A percentile compares a stretch with the other conserved stretches of the same genome.
phyloP scores from a whole-genome alignment of 352 stramenopile genomes.

The Thalassiosira mediterranea region DNA sequence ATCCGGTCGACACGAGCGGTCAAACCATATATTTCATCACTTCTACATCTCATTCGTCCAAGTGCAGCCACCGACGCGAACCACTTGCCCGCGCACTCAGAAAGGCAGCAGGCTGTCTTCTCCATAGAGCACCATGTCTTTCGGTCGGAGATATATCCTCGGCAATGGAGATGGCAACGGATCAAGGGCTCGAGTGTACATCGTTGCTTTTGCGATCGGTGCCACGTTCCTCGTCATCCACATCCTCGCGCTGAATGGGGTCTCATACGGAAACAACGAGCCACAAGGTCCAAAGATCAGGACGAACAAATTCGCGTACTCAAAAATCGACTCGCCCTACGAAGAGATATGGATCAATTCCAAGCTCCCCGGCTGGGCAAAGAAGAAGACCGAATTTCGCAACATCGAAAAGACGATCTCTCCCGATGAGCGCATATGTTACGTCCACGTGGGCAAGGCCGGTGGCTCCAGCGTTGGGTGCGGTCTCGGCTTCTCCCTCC shows the following conservation, averaged over 20 bases:
- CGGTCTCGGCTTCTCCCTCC: slow-evolving; percentile 40
- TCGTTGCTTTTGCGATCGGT: slow-evolving; percentile 3
- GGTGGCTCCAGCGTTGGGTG: slow-evolving; percentile 46
- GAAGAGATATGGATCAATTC: slow-evolving; percentile 40
- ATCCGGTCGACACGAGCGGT: too few relatives aligned
- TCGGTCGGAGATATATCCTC: slow-evolving; percentile 1
- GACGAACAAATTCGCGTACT: slow-evolving; percentile 15
- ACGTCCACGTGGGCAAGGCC: slow-evolving; percentile 57
- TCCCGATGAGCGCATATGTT: slow-evolving; percentile 42
- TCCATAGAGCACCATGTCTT: not conserved
- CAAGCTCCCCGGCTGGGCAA: slow-evolving; percentile 34
- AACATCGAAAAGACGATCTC: slow-evolving; percentile 29
- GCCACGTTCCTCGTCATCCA: slow-evolving; percentile 1
- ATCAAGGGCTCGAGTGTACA: not conserved
- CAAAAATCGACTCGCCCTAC: slow-evolving; percentile 26
- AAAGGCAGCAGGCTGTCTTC: too few relatives aligned
- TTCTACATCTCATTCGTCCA: too few relatives aligned
- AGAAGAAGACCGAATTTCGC: slow-evolving; percentile 28
- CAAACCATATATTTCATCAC: too few relatives aligned
- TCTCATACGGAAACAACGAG: not conserved
- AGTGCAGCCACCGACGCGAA: too few relatives aligned
- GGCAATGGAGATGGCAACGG: not conserved
- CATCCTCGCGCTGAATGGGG: not conserved
- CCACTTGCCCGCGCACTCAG: too few relatives aligned
- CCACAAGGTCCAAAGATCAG: not conserved